These are phyloP conservation scores for Knufia fluminis DNA, from an alignment of 2,329 filamentous ascomycete species.

Conservation along the genomic window DNA sequence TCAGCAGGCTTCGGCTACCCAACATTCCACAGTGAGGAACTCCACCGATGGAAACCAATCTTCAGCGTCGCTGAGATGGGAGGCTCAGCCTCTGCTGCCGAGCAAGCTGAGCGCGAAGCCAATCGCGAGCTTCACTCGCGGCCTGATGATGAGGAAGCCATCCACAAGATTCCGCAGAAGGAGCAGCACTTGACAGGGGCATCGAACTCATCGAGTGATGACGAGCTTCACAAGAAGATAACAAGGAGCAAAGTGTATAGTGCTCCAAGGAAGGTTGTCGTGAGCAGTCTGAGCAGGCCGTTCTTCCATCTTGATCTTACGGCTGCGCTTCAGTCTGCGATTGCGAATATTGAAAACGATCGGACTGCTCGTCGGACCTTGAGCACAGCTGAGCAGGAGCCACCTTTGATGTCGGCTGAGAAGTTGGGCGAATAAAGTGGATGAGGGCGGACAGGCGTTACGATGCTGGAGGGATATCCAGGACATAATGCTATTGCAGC, in stretches of 20 bases:
- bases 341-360: conserved; percentile 59
- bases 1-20: conserved; percentile 85
- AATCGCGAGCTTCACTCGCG: conserved; percentile 41
- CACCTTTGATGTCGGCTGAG: background rate
- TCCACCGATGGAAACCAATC: conserved; percentile 80
- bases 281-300: conserved; percentile 80
- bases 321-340: conserved; percentile 76
- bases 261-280: conserved; percentile 45
- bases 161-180: conserved; percentile 25
- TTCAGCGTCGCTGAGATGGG: conserved; percentile 86
- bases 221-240: conserved; percentile 38
- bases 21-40: conserved; percentile 42
- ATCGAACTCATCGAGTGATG: conserved; percentile 26
- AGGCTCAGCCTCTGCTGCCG: conserved; percentile 59
- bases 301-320: conserved; percentile 92
- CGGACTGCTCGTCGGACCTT: conserved; percentile 3
- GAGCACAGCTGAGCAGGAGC: background rate
- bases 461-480: no score
- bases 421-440: no score
- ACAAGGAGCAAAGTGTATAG: conserved; percentile 40
- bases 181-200: conserved; percentile 19
- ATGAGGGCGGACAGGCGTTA: no score
- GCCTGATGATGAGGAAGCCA: background rate
- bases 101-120: conserved; percentile 54
- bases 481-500: no score